Conservation (phyloP, 1,139 yeast genomes). For the Pichia sp. region DNA sequence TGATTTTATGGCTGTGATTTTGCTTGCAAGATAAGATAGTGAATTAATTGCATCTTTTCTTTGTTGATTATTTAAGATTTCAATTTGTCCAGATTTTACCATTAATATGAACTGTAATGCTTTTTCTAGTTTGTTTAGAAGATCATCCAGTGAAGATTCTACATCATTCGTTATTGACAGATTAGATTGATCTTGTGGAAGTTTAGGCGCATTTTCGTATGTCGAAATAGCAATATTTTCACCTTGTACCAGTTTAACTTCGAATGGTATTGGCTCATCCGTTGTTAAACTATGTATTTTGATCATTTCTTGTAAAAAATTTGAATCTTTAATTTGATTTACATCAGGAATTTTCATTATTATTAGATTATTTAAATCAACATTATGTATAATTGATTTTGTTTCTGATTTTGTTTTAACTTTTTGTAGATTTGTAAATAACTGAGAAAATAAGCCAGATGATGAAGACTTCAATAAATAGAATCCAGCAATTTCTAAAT, state of each 20-base stretch:
- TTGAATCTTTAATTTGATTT: neutral
- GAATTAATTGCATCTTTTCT: conserved; percentile 2
- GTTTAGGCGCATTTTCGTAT: conserved; percentile 6
- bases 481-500: conserved; percentile 16
- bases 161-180: neutral
- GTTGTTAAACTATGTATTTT: neutral
- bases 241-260: conserved; percentile 4
- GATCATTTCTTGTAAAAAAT: neutral
- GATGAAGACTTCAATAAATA: conserved; percentile 1
- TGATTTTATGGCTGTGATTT: conserved; percentile 1
- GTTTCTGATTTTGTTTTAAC: neutral
- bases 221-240: conserved; percentile 8
- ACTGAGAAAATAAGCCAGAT: neutral
- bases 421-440: neutral
- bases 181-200: neutral
- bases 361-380: neutral
- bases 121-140: conserved; percentile 5
- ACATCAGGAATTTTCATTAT: neutral
- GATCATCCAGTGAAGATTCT: conserved; percentile 1
- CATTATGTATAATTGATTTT: neutral
- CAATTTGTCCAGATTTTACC: conserved; percentile 7
- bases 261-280: neutral
- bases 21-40: conserved; percentile 5
- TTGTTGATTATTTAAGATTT: conserved; percentile 2
- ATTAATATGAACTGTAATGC: conserved; percentile 9